A percentile compares a stretch with the other conserved stretches of the same genome.
Conservation (phyloP, 495 filamentous ascomycete species). For the Gamarada debralockiae region DNA sequence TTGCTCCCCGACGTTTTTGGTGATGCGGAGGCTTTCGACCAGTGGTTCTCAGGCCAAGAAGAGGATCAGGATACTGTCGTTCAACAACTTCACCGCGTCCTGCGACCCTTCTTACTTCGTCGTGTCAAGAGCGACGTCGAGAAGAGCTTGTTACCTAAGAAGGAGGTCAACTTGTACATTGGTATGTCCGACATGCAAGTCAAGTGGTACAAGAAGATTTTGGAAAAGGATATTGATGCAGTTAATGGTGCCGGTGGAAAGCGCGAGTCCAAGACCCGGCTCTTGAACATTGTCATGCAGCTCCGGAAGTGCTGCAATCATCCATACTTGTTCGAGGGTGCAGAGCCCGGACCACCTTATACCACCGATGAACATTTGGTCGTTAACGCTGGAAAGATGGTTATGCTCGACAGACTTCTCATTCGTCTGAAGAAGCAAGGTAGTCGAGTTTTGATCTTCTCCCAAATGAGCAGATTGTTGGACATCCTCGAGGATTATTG, state of each 20-base stretch:
- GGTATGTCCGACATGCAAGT: constrained; percentile 99
- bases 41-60: constrained; percentile 91
- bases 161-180: constrained; percentile 94
- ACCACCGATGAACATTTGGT: constrained; percentile 97
- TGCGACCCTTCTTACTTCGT: constrained; percentile 90
- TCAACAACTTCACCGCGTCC: constrained; percentile 89
- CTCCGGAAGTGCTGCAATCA: constrained; percentile 99
- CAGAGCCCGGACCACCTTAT: constrained; percentile 95
- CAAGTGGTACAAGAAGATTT: constrained; percentile 98
- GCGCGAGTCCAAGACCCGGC: constrained; percentile 94
- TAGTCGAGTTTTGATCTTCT: constrained; percentile 95
- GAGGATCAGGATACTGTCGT: constrained; percentile 94
- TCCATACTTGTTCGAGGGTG: constrained; percentile 97
- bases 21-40: constrained; percentile 95
- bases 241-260: constrained; percentile 97
- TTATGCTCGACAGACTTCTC: constrained; percentile 91
- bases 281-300: constrained; percentile 99
- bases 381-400: constrained; percentile 94
- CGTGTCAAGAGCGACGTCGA: constrained; percentile 98
- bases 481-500: constrained; percentile 99
- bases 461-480: constrained; percentile 96
- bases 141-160: constrained; percentile 96
- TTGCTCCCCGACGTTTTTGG: constrained; percentile 96
- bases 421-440: constrained; percentile 78
- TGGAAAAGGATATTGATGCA: constrained; percentile 98